Evolutionary conservation across 805 yeast species (phyloP).

Genomic region (Hanseniaspora valbyensis): DNA sequence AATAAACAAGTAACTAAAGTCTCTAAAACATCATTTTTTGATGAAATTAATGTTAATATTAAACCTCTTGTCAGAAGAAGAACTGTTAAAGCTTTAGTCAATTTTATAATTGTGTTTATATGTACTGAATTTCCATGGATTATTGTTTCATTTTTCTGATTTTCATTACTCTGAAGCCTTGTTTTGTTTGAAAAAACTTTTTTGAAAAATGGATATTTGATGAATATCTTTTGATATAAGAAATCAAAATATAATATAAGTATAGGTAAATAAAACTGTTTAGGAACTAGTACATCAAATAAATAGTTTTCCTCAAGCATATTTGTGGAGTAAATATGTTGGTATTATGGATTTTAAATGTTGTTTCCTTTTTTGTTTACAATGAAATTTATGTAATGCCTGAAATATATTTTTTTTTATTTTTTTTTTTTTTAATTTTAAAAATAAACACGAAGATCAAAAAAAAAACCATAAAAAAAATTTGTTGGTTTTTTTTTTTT

Average conservation of each 20-base stretch:
- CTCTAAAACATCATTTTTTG: neutral
- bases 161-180: neutral
- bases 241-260: constrained; percentile 30
- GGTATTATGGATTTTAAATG: too few species aligned
- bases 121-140: neutral
- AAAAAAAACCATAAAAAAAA: too few species aligned
- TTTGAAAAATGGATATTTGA: constrained; percentile 1
- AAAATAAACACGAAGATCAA: neutral
- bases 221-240: constrained; percentile 22
- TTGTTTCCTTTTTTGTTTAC: too few species aligned
- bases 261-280: constrained; percentile 30
- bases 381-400: neutral
- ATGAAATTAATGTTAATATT: constrained; percentile 3
- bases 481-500: too few species aligned
- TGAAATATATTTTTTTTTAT: neutral
- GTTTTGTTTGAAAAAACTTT: constrained; percentile 12
- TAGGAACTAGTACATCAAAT: constrained; percentile 22
- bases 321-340: too few species aligned
- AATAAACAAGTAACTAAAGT: neutral
- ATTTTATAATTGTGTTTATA: neutral
- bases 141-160: neutral
- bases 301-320: constrained; percentile 25
- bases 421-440: too few species aligned
- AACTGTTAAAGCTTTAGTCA: constrained; percentile 2
- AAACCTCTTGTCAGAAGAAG: constrained; percentile 10